Conservation (phyloP, 208 protist species). For the Trypanosoma boissoni region DNA sequence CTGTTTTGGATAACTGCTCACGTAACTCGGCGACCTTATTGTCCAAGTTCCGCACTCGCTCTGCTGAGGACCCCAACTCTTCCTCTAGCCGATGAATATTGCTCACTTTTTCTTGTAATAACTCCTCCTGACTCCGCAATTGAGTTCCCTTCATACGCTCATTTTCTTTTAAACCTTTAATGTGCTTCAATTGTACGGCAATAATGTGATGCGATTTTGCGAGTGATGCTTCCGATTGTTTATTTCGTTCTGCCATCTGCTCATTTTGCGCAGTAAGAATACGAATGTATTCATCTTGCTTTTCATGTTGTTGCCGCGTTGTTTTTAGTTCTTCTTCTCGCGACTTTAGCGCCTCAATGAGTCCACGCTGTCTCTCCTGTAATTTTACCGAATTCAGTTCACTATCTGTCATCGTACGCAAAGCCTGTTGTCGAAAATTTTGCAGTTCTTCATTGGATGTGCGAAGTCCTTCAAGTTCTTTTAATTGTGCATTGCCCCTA, state of each 20-base stretch:
- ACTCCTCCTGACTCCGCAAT: constrained; percentile 41
- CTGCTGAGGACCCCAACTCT: constrained; percentile 36
- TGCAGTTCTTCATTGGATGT: constrained; percentile 52
- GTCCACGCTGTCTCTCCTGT: constrained; percentile 59
- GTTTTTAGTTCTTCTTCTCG: constrained; percentile 66
- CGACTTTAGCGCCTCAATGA: constrained; percentile 35
- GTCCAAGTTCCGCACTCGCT: constrained; percentile 39
- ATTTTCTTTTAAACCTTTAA: constrained; percentile 58
- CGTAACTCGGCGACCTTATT: constrained; percentile 58
- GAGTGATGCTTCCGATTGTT: constrained; percentile 39
- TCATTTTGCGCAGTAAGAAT: constrained; percentile 74
- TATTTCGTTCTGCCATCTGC: constrained; percentile 40
- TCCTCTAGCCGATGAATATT: constrained; percentile 37
- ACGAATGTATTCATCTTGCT: constrained; percentile 76
- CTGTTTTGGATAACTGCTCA: constrained; percentile 64
- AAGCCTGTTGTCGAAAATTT: constrained; percentile 58
- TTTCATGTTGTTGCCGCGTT: constrained; percentile 60
- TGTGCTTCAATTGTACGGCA: constrained; percentile 69
- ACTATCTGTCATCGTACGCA: constrained; percentile 62
- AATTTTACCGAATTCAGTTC: constrained; percentile 76
- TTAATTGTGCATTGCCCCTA: constrained; percentile 28
- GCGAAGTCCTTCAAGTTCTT: constrained; percentile 56
- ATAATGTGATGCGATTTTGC: constrained; percentile 89
- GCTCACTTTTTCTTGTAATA: constrained; percentile 55
- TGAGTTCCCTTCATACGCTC: constrained; percentile 57